Percentiles rank a stretch among this genome's conserved stretches.
These are phyloP conservation scores for Penicillium janthinellum DNA, from an alignment of 2,329 filamentous ascomycete species.

Conservation along the genomic window DNA sequence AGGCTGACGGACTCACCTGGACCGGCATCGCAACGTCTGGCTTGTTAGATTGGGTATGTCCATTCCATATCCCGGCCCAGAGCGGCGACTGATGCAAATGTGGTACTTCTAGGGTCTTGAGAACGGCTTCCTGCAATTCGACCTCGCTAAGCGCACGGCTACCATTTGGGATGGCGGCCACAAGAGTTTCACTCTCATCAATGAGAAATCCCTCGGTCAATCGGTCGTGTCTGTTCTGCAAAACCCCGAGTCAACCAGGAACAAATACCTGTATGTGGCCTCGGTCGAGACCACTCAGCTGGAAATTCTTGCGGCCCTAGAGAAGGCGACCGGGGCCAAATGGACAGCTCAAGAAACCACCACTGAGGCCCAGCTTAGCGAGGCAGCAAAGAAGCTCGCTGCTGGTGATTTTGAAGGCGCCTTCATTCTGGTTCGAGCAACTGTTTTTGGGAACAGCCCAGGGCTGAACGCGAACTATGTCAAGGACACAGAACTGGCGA, in stretches of 20 bases:
- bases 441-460: slow-evolving; percentile 20
- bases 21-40: slow-evolving; percentile 60
- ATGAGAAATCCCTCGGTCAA: slow-evolving; percentile 54
- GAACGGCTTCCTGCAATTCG: slow-evolving; percentile 55
- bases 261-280: slow-evolving; percentile 60
- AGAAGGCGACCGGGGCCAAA: slow-evolving; percentile 55
- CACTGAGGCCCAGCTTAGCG: slow-evolving; percentile 26
- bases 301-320: slow-evolving; percentile 56
- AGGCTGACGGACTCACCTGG: slow-evolving; percentile 57
- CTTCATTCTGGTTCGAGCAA: slow-evolving; percentile 26
- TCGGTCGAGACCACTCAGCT: slow-evolving; percentile 62
- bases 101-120: slow-evolving; percentile 44
- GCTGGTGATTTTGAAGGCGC: slow-evolving; percentile 28
- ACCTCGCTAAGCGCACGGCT: slow-evolving; percentile 52
- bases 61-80: background rate
- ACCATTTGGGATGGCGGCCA: slow-evolving; percentile 61
- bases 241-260: slow-evolving; percentile 55
- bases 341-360: slow-evolving; percentile 52
- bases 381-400: slow-evolving; percentile 21
- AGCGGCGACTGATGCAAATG: background rate
- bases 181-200: slow-evolving; percentile 54
- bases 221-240: slow-evolving; percentile 56
- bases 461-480: slow-evolving; percentile 27
- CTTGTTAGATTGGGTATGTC: slow-evolving; percentile 62
- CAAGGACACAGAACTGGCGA: slow-evolving; percentile 26